phyloP scores from a whole-genome alignment of 768 basidiomycete species.

The Scleroderma citrinum region DNA sequence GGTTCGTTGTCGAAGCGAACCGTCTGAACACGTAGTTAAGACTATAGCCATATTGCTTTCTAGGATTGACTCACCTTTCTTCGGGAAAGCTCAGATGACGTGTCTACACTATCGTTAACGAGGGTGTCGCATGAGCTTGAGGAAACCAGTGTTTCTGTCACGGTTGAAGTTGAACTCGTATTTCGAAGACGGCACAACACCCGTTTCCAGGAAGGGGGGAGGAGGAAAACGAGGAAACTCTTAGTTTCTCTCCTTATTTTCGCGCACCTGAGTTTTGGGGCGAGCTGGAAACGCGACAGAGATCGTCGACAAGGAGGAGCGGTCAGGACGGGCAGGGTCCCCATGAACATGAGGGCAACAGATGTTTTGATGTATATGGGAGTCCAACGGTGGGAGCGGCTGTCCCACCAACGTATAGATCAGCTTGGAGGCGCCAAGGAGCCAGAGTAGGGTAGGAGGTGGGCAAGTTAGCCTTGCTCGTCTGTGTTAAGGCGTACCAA shows the following conservation, averaged over 20 bases:
- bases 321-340: not conserved
- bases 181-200: constrained; percentile 6
- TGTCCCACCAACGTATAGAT: too few relatives aligned
- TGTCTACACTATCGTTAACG: not conserved
- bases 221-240: constrained; percentile 13
- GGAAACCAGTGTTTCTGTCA: not conserved
- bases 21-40: constrained; percentile 4
- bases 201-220: constrained; percentile 21
- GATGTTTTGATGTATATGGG: not conserved
- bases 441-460: not conserved
- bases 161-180: not conserved
- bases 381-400: too few relatives aligned
- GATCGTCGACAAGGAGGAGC: constrained; percentile 8
- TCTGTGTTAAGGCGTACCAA: too few relatives aligned
- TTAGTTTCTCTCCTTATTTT: constrained; percentile 14
- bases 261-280: constrained; percentile 9
- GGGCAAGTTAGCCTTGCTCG: not conserved
- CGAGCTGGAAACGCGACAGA: constrained; percentile 7
- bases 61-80: constrained; percentile 12
- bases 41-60: not conserved
- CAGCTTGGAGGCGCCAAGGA: not conserved
- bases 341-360: constrained; percentile 11
- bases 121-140: constrained; percentile 8
- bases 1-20: constrained; percentile 26
- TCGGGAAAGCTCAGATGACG: constrained; percentile 5